Base-by-base conservation (phyloP, 73 alveolate genomes). In the Stentor roeselii region DNA sequence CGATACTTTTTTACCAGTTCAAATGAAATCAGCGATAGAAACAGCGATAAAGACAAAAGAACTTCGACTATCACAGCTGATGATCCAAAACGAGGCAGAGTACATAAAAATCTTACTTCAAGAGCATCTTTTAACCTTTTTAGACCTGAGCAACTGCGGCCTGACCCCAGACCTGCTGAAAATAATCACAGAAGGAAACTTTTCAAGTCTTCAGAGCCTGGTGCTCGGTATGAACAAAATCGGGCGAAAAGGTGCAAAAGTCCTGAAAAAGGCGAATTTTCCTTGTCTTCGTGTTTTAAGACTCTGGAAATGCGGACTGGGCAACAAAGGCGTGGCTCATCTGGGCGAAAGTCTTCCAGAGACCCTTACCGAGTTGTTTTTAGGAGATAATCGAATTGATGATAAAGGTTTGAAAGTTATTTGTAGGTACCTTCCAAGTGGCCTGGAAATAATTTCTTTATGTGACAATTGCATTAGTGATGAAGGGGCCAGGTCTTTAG, bases 381-480 rank as follows among this genome's bases (percentile, higher is more conserved):
- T 67, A 21, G 80, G 50, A 1, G 80, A 67, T 30, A 67, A 67
- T 67, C 21, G 41, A 34, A 67, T 67, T 0, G 41, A 27, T 1
- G n/a, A 67, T 67, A 40, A 67, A 30, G 80, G 80, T 0, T 14
- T 34, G 37, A 21, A 30, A 32, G 34, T 21, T 32, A 67, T 67
- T 21, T 21, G 42, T 67, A 21, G 41, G 34, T 30, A n/a, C 11
- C 1, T 67, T 0, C 80, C 80, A 11, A n/a, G 21, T 21, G 11
- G 27, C 21, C 34, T 67, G 34, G 34, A 21, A 21, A 32, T 67
- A 21, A 15, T 67, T 30, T 67, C 80, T 30, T 40, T 67, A 15
- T 67, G 41, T 67, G 80, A 32, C 11, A 67, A 67, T 67, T 32
- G 27, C 21, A 67, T 67, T 67, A 40, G 80, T 1, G 80, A 67